Evolutionary conservation across 371 early-diverging fungal species (phyloP).

Genomic region (Rhizopus delemar): DNA sequence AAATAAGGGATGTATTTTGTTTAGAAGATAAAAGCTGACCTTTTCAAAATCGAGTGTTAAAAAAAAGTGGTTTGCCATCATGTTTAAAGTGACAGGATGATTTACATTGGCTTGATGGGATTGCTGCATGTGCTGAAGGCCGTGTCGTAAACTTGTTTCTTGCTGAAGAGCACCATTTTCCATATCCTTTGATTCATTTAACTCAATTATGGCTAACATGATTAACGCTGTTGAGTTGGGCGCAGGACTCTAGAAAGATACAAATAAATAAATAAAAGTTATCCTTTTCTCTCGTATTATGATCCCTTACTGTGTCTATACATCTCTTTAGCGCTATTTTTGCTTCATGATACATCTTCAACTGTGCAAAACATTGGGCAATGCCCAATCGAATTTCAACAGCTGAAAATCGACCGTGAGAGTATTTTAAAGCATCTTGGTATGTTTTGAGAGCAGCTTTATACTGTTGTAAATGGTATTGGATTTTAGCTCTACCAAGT

Average conservation of each 20-base stretch:
- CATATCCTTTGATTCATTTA: constrained; percentile 67
- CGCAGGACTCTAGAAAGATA: constrained; percentile 15
- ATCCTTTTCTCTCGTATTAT: background rate
- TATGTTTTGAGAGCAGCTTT: constrained; percentile 68
- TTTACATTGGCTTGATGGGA: constrained; percentile 50
- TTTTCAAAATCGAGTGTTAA: constrained; percentile 52
- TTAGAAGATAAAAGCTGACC: constrained; percentile 9
- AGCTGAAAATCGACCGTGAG: constrained; percentile 46
- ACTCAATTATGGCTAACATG: constrained; percentile 74
- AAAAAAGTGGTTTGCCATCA: constrained; percentile 62
- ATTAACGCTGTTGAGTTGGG: constrained; percentile 66
- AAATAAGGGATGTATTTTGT: background rate
- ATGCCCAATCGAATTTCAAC: constrained; percentile 83
- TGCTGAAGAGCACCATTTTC: constrained; percentile 35
- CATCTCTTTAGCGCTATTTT: constrained; percentile 72
- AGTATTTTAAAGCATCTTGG: constrained; percentile 69
- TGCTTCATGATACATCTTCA: constrained; percentile 72
- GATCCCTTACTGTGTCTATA: constrained; percentile 54
- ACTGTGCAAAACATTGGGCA: constrained; percentile 80
- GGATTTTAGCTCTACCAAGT: constrained; percentile 73
- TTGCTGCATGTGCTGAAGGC: constrained; percentile 52
- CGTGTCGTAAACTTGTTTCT: constrained; percentile 39
- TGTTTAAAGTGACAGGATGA: constrained; percentile 55
- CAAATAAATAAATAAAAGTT: background rate
- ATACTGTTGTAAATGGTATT: constrained; percentile 59